Evolutionary conservation across 2,329 filamentous ascomycete genomes (phyloP), one percentile per base, ranked within the genome.

Genomic region (Diaporthe citri): DNA sequence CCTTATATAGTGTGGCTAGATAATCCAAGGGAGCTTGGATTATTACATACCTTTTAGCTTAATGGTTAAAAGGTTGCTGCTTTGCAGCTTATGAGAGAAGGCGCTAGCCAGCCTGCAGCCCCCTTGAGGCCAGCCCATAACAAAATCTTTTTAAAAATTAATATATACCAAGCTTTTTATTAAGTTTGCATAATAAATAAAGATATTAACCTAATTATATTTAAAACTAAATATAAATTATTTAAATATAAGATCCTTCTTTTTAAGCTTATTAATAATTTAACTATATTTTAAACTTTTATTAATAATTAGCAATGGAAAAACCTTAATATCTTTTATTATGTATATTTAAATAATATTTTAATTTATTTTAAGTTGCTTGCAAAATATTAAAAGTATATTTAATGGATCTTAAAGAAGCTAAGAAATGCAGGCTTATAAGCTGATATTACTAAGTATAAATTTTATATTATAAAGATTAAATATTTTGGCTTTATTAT

Each of bases 281-380:
- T 25, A 6, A 12, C 13, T n/a, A 51, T 46, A 20, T 72, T 46
- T 36, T 48, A 59, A 6, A 9, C 25, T 4, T 72, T 60, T 59
- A 59, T 59, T 59, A 59, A 72, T 39, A 46, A 41, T n/a, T 20
- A 34, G 2, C 36, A 46, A 39, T 62, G 52, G 22, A 10, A 28
- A 28, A 46, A 46, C 7, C 17, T 59, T 36, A 39, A 59, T 59
- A 39, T 59, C 12, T 59, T 59, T n/a, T 59, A 59, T n/a, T 28
- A n/a, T 9, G 22, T 12, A 51, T 59, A 62, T 72, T 25, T 59
- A 17, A 12, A 62, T 59, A 46, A 72, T 48, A 72, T 52, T n/a
- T 10, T 72, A 31, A 59, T 72, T 12, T 41, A 39, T 25, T 28
- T 60, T 62, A 62, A 48, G 39, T 36, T 13, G 6, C 34, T 46